A percentile compares a stretch with the other conserved stretches of the same genome.
These are phyloP conservation scores for Penicillium fimorum DNA, from an alignment of 495 filamentous ascomycete genomes.

Conservation along the genomic window DNA sequence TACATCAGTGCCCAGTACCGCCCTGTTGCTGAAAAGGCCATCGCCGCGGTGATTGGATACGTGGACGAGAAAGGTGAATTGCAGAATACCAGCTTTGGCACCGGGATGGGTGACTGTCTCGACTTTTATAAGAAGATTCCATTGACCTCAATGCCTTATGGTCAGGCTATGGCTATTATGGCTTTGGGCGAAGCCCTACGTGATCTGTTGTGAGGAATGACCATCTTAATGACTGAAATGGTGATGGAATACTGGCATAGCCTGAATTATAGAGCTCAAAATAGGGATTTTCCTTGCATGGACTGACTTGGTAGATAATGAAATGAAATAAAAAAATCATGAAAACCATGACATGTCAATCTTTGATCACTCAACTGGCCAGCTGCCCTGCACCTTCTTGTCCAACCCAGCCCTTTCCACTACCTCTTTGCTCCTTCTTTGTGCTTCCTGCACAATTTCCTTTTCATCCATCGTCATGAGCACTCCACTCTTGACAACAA, in stretches of 20 bases:
- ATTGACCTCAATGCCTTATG: slow-evolving; percentile 72
- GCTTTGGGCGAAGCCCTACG: slow-evolving; percentile 64
- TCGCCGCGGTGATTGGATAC: slow-evolving; percentile 57
- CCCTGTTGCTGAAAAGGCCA: slow-evolving; percentile 56
- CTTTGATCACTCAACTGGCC: slow-evolving; percentile 31
- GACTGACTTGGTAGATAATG: background rate
- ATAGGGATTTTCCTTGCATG: background rate
- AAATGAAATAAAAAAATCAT: too few species aligned
- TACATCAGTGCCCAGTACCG: slow-evolving; percentile 56
- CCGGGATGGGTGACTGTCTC: slow-evolving; percentile 63
- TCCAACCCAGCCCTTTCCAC: slow-evolving; percentile 41
- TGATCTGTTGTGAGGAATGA: background rate
- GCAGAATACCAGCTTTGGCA: slow-evolving; percentile 69
- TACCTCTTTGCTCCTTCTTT: slow-evolving; percentile 39
- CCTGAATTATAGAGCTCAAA: slow-evolving; percentile 3
- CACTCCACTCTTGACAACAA: slow-evolving; percentile 39
- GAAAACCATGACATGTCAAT: background rate
- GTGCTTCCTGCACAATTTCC: slow-evolving; percentile 35
- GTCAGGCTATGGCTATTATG: slow-evolving; percentile 76
- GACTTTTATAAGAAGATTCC: slow-evolving; percentile 70
- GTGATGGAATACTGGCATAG: background rate
- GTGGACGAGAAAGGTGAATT: slow-evolving; percentile 63
- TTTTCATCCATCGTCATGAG: slow-evolving; percentile 35
- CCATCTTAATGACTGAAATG: background rate
- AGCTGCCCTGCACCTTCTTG: slow-evolving; percentile 37